Evolutionary conservation across 1,284 basidiomycete species (phyloP).

Genomic region (Trichosporon asahii): DNA sequence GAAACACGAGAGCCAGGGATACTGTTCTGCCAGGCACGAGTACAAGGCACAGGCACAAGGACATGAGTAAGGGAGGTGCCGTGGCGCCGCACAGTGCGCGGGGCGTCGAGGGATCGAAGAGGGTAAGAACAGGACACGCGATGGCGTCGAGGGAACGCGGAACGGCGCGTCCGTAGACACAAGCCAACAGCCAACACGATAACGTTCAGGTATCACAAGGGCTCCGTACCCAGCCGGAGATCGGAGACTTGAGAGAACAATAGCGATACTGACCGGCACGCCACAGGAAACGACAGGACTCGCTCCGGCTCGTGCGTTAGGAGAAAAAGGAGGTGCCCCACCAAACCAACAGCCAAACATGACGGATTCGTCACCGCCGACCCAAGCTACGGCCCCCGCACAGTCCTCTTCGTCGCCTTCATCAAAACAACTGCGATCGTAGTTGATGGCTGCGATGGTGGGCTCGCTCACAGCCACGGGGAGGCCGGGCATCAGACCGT

Average conservation of each 20-base stretch:
- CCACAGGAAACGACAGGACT: background rate
- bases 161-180: background rate
- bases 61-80: background rate
- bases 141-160: background rate
- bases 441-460: no score
- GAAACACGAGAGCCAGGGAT: background rate
- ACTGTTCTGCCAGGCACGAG: background rate
- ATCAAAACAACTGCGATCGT: background rate
- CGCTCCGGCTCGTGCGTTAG: background rate
- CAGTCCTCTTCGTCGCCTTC: background rate
- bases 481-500: no score
- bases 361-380: background rate
- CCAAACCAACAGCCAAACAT: background rate
- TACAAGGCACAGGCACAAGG: background rate
- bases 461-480: no score
- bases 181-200: background rate
- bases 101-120: background rate
- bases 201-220: no score
- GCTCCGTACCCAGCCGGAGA: background rate
- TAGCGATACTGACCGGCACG: background rate
- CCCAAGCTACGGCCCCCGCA: background rate
- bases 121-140: no score
- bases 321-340: background rate
- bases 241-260: background rate
- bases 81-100: background rate